Base-by-base conservation (phyloP, 495 filamentous ascomycete species). In the Rhizodiscina lignyota region DNA sequence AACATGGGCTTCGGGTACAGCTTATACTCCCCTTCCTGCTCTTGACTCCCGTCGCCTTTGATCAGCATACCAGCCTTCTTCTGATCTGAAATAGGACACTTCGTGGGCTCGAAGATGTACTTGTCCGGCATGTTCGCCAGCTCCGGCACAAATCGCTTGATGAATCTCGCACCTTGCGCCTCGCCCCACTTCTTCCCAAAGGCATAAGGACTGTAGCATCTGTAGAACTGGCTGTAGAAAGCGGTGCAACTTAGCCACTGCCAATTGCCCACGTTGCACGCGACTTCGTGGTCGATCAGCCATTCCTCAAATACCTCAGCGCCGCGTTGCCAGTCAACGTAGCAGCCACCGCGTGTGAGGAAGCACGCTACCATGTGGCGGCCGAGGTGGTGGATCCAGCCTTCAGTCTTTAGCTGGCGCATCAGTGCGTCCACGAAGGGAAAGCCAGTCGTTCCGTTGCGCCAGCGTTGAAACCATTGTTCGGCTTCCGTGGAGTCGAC, bases 101-200 rank as follows among this genome's bases (percentile, higher is more conserved):
- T 75, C 74, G 75, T 79, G 4, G 77, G 77, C 59, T 81, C 76
- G 41, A 77, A 83, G 26, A 83, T 78, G 38, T 63, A 80, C 41
- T 78, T 80, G 43, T 67, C 64, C 26, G 68, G 60, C 35, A 70
- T 62, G 1, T 61, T 39, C 27, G 56, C 56, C 27, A 83, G 50
- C 41, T 81, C 77, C 0, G 77, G 77, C 4, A 72, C 63, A 52
- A 68, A 80, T 21, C 54, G 54, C 22, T 64, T 51, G 12, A 83
- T 64, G 35, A 77, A 71, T 0, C 53, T 42, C 1, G 77, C 77
- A 3, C 69, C 59, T 13, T 64, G 62, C n/a, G n/a, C n/a, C n/a
- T n/a, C n/a, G 53, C 81, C 77, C 65, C 67, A 74, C 44, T 78
- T 79, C 50, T 70, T 63, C 6, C 68, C 67, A 48, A 81, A 81